Percentiles rank a stretch among this genome's conserved stretches.
Evolutionary conservation across 2,329 filamentous ascomycete genomes (phyloP).

Genomic region (Penicillium frequentans): DNA sequence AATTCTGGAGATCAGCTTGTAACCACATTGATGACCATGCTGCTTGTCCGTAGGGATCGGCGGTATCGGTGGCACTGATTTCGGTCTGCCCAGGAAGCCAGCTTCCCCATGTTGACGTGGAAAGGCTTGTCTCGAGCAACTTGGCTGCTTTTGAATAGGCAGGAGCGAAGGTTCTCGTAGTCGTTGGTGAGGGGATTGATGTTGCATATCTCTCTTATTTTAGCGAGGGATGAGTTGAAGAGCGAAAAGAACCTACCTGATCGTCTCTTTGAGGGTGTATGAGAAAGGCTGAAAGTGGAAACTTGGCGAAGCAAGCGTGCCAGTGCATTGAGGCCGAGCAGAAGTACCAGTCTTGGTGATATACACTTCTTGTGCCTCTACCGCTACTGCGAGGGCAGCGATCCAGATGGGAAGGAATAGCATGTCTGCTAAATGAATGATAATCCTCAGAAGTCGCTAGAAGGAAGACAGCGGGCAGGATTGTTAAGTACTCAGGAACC

Average conservation of each 20-base stretch:
- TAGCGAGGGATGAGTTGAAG: conserved; percentile 1
- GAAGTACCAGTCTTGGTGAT: conserved; percentile 26
- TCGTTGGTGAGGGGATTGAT: conserved; percentile 31
- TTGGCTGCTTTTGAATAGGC: conserved; percentile 26
- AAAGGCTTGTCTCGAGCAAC: conserved; percentile 22
- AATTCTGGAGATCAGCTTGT: conserved; percentile 30
- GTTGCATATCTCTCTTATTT: conserved; percentile 27
- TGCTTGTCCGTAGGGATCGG: conserved; percentile 35
- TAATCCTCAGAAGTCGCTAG: background rate
- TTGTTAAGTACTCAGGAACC: background rate
- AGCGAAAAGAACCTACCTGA: conserved; percentile 11
- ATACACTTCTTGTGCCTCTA: conserved; percentile 27
- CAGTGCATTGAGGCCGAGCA: conserved; percentile 24
- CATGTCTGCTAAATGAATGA: background rate
- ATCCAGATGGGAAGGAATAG: background rate
- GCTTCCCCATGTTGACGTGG: conserved; percentile 35
- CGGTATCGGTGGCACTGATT: conserved; percentile 27
- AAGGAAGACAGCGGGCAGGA: background rate
- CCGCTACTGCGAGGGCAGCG: conserved; percentile 6
- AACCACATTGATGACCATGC: conserved; percentile 39
- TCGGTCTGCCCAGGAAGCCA: conserved; percentile 32
- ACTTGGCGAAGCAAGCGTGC: conserved; percentile 14
- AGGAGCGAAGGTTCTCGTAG: conserved; percentile 30
- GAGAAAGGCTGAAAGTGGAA: conserved; percentile 30
- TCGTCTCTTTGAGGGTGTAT: conserved; percentile 31